phyloP scores from a whole-genome alignment of 2,329 filamentous ascomycete species.

The Penicillium hordei region DNA sequence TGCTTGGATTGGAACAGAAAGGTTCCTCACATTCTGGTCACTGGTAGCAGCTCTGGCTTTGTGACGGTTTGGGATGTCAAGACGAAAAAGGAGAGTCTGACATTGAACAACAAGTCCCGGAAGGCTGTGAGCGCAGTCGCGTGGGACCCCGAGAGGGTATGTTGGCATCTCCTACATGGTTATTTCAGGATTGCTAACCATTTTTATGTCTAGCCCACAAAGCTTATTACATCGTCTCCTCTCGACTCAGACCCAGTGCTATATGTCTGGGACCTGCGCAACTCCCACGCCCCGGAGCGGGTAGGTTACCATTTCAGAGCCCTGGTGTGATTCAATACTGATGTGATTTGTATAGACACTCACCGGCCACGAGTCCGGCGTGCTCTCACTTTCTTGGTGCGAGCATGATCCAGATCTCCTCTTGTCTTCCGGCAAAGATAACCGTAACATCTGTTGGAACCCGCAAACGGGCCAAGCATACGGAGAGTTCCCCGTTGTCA shows the following conservation, averaged over 20 bases:
- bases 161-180: background rate
- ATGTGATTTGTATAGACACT: constrained; percentile 58
- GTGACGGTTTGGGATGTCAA: constrained; percentile 99
- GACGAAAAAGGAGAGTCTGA: constrained; percentile 95
- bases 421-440: constrained; percentile 94
- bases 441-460: constrained; percentile 94
- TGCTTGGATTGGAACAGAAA: constrained; percentile 98
- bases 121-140: constrained; percentile 94
- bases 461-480: constrained; percentile 83
- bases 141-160: constrained; percentile 87
- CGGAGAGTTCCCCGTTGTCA: constrained; percentile 93
- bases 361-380: constrained; percentile 88
- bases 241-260: constrained; percentile 87
- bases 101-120: constrained; percentile 81
- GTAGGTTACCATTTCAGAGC: constrained; percentile 31
- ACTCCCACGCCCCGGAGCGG: constrained; percentile 87
- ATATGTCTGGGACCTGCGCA: constrained; percentile 89
- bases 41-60: constrained; percentile 87
- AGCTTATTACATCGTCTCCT: constrained; percentile 87
- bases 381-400: constrained; percentile 95
- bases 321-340: constrained; percentile 6
- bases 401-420: constrained; percentile 83
- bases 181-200: constrained; percentile 10
- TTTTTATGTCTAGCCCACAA: constrained; percentile 62
- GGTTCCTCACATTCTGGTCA: constrained; percentile 92